Percentiles rank a stretch among this genome's conserved stretches.
phyloP scores from a whole-genome alignment of 73 alveolate species.

The Strombidium stylifer region DNA sequence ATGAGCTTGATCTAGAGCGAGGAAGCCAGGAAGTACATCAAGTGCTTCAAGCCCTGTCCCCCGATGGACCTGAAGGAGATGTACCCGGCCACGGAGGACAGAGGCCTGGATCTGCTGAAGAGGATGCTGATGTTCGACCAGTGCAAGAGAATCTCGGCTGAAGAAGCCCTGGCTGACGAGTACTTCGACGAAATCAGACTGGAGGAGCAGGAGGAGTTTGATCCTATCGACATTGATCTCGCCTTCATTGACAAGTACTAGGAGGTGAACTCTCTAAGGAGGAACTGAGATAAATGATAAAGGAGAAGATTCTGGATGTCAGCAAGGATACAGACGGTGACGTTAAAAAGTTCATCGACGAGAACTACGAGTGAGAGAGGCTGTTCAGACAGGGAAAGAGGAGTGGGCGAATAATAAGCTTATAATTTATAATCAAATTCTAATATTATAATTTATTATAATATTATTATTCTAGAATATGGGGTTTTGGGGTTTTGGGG shows the following conservation, averaged over 20 bases:
- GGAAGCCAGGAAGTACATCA: slow-evolving; percentile 77
- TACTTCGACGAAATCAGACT: slow-evolving; percentile 63
- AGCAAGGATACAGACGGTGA: too few species aligned
- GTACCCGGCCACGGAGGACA: slow-evolving; percentile 74
- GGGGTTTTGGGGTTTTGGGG: not conserved
- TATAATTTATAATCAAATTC: not conserved
- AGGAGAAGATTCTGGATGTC: too few species aligned
- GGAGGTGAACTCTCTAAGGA: slow-evolving; percentile 55
- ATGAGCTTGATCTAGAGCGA: slow-evolving; percentile 78
- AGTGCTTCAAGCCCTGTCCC: slow-evolving; percentile 68
- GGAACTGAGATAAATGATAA: slow-evolving; percentile 40
- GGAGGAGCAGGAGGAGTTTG: slow-evolving; percentile 55
- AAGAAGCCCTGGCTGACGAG: slow-evolving; percentile 75
- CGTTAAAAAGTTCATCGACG: too few species aligned
- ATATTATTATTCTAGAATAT: too few species aligned
- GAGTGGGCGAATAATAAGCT: not conserved
- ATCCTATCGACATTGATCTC: slow-evolving; percentile 46
- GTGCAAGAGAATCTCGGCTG: slow-evolving; percentile 71
- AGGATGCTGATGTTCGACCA: slow-evolving; percentile 77
- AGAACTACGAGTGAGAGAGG: too few species aligned
- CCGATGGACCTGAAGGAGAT: slow-evolving; percentile 59
- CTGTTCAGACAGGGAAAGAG: not conserved
- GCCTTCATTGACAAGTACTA: slow-evolving; percentile 65
- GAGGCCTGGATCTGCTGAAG: slow-evolving; percentile 62
- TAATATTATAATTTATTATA: too few species aligned